Conservation (phyloP, 192 early-diverging fungal species). For the Chytriomyces sp. region DNA sequence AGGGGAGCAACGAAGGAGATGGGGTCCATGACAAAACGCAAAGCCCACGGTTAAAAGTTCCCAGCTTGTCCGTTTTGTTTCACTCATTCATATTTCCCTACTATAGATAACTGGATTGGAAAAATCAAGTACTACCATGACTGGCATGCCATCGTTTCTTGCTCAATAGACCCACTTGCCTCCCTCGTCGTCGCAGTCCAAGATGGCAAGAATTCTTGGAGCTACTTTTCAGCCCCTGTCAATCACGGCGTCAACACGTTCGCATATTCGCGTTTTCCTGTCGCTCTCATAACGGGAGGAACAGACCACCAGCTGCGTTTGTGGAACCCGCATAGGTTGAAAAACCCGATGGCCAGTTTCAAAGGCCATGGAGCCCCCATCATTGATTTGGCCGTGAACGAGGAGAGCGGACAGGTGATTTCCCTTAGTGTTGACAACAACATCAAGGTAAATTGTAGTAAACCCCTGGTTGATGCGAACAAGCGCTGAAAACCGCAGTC, state of each 20-base stretch:
- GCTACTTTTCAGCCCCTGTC: conserved; percentile 36
- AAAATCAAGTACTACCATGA: conserved; percentile 54
- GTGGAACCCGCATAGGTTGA: conserved; percentile 56
- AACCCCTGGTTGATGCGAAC: neutral
- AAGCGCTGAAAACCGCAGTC: neutral
- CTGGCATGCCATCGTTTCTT: conserved; percentile 47
- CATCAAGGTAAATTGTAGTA: conserved; percentile 35
- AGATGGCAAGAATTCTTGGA: conserved; percentile 49
- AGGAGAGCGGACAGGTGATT: conserved; percentile 46
- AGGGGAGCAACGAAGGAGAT: conserved; percentile 18
- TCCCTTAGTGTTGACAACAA: conserved; percentile 50
- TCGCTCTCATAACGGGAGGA: conserved; percentile 55
- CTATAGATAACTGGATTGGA: conserved; percentile 47
- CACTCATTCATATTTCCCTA: neutral
- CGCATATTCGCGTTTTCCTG: conserved; percentile 49
- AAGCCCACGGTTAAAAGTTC: conserved; percentile 40
- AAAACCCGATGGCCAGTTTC: conserved; percentile 48
- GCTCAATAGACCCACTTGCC: conserved; percentile 50
- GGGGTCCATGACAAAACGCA: conserved; percentile 43
- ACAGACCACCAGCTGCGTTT: conserved; percentile 54
- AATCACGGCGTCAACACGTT: conserved; percentile 53
- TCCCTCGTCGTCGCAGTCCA: conserved; percentile 52
- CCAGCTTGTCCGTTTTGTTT: neutral
- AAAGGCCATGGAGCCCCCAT: conserved; percentile 55
- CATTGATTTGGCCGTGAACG: conserved; percentile 45